Percentiles rank a stretch among this genome's conserved stretches.
Conservation (phyloP, 352 stramenopile species). For the Peronospora tabacina region DNA sequence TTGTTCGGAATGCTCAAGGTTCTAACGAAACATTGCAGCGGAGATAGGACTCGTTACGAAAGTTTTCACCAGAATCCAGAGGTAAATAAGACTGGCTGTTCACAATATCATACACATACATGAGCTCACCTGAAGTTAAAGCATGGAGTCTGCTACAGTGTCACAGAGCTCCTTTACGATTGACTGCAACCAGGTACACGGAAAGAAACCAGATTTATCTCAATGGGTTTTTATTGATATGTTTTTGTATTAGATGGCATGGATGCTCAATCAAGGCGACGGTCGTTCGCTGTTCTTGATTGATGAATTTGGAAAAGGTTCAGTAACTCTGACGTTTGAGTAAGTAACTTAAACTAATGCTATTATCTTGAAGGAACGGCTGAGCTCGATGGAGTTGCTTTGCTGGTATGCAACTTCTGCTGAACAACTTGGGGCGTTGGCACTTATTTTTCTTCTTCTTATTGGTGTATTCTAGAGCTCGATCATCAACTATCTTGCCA, state of each 20-base stretch:
- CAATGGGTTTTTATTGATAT: constrained; percentile 2
- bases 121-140: constrained; percentile 18
- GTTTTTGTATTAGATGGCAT: constrained; percentile 46
- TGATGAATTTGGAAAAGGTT: constrained; percentile 86
- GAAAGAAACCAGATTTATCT: neutral
- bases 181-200: constrained; percentile 71
- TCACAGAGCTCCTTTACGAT: constrained; percentile 86
- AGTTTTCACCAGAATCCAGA: constrained; percentile 78
- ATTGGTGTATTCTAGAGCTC: constrained; percentile 9
- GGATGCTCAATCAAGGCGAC: constrained; percentile 73
- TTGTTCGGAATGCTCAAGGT: neutral
- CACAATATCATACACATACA: neutral
- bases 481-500: constrained; percentile 53
- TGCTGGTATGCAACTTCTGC: constrained; percentile 41
- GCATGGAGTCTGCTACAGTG: constrained; percentile 65
- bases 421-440: neutral
- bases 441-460: constrained; percentile 9
- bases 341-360: neutral
- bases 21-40: constrained; percentile 30
- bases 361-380: constrained; percentile 42
- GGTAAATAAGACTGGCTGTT: constrained; percentile 27
- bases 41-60: constrained; percentile 68
- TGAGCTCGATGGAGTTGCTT: constrained; percentile 60
- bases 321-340: neutral
- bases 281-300: constrained; percentile 65